Evolutionary conservation across 169 alveolate species (phyloP).

Genomic region (Amoebophrya sp.): DNA sequence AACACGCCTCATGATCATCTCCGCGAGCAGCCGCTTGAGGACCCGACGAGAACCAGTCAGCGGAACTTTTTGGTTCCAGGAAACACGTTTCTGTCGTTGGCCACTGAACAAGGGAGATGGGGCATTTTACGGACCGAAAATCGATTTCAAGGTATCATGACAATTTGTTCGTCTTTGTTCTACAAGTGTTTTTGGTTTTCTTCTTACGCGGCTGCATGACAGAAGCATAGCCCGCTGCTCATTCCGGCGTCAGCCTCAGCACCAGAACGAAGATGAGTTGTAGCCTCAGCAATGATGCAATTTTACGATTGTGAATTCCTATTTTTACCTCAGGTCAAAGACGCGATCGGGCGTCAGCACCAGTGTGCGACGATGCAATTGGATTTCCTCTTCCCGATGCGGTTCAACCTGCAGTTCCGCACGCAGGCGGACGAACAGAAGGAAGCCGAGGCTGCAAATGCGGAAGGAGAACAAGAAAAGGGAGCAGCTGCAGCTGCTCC

Average conservation of each 20-base stretch:
- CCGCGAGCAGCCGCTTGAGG: too few species aligned
- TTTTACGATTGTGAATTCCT: too few species aligned
- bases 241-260: too few species aligned
- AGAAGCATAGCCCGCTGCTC: too few species aligned
- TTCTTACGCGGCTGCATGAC: too few species aligned
- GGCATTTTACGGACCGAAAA: constrained; percentile 99
- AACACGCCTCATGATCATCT: too few species aligned
- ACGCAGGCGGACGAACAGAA: constrained; percentile 50
- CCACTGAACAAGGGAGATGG: constrained; percentile 97
- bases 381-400: constrained; percentile 95
- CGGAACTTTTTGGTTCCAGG: constrained; percentile 78
- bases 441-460: neutral
- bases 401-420: constrained; percentile 92
- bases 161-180: too few species aligned
- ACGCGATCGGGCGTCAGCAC: constrained; percentile 92
- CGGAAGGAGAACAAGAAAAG: neutral
- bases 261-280: too few species aligned
- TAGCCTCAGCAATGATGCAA: too few species aligned
- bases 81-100: constrained; percentile 58
- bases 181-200: too few species aligned
- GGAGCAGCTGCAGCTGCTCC: neutral
- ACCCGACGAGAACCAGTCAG: constrained; percentile 90
- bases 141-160: constrained; percentile 91
- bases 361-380: constrained; percentile 99
- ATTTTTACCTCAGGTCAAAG: too few species aligned